Evolutionary conservation across 2,329 filamentous ascomycete genomes (phyloP), one percentile per base, ranked within the genome.

Genomic region (Diaporthe helianthi): DNA sequence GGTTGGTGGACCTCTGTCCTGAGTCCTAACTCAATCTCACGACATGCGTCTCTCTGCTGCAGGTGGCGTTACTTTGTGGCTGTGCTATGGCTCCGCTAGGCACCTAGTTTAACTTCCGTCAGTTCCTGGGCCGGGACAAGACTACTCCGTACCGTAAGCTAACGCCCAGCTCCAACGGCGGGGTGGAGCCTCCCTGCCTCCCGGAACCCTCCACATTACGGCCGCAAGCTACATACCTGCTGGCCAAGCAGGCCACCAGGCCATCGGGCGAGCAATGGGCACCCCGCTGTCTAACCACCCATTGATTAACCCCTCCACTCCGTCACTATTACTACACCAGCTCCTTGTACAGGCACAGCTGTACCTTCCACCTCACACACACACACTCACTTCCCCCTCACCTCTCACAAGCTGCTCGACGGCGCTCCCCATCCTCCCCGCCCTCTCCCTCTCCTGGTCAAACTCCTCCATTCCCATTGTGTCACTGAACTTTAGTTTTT

Each of bases 221-320:
- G 38, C 13, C 38, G 33, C 13, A 36, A 46, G 44, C 44, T n/a
- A 58, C 29, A 3, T n/a, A 61, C 24, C 36, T 44, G 41, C n/a
- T n/a, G n/a, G 12, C 10, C 15, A 10, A 33, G 7, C 31, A 33
- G 31, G 31, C 31, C 31, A 33, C 31, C 31, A 33, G 31, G 31
- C 31, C 31, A 47, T 8, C 44, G 24, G 58, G 31, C 31, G n/a
- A 49, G 44, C n/a, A 49, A 22, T 65, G 63, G 29, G 38, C 63
- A 65, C 47, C 61, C 61, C 61, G 47, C 61, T 31, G 47, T 52
- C 52, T 55, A 52, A 53, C 52, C 51, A 47, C 22, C 36, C 4
- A n/a, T 12, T 4, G 41, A 7, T 4, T 10, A 2, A 53, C 26
- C n/a, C 24, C 36, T 31, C 19, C 12, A 3, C 31, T 17, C 26